These are phyloP conservation scores for Lanzia echinophila DNA, from an alignment of 2,329 filamentous ascomycete genomes.

Conservation along the genomic window DNA sequence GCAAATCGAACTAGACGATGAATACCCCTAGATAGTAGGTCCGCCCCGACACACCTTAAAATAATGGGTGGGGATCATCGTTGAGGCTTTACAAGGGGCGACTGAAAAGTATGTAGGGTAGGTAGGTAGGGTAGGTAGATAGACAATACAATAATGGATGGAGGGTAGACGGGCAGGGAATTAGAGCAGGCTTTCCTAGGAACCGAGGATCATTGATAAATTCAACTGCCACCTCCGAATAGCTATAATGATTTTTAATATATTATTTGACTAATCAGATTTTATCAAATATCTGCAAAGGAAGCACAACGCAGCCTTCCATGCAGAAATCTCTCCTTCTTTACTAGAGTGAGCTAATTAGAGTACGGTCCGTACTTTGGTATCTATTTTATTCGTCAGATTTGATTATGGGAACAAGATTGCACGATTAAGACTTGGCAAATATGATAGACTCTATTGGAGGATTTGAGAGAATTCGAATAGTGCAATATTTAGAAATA, in stretches of 20 bases:
- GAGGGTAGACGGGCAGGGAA: background rate
- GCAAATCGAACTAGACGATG: conserved; percentile 11
- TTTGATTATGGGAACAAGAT: no score
- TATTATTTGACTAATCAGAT: conserved; percentile 10
- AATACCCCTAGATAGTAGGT: conserved; percentile 5
- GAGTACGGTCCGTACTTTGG: background rate
- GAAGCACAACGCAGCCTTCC: conserved; percentile 29
- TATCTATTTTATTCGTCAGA: background rate
- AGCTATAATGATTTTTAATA: background rate
- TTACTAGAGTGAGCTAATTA: no score
- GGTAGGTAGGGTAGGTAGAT: background rate
- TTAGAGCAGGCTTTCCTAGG: conserved; percentile 3
- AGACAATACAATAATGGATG: background rate
- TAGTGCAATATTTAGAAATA: background rate
- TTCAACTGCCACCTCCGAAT: conserved; percentile 13
- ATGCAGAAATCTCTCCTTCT: conserved; percentile 15
- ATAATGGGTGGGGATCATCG: conserved; percentile 20
- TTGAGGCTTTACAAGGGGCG: conserved; percentile 18
- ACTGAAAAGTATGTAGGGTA: conserved; percentile 1
- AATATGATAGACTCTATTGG: no score
- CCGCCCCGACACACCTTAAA: conserved; percentile 13
- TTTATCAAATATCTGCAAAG: conserved; percentile 13
- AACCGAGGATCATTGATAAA: conserved; percentile 10
- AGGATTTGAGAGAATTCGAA: no score
- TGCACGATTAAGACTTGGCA: no score